These are phyloP conservation scores for Glebionis coronaria DNA, from an alignment of 129 eudicot genomes.

Conservation along the genomic window DNA sequence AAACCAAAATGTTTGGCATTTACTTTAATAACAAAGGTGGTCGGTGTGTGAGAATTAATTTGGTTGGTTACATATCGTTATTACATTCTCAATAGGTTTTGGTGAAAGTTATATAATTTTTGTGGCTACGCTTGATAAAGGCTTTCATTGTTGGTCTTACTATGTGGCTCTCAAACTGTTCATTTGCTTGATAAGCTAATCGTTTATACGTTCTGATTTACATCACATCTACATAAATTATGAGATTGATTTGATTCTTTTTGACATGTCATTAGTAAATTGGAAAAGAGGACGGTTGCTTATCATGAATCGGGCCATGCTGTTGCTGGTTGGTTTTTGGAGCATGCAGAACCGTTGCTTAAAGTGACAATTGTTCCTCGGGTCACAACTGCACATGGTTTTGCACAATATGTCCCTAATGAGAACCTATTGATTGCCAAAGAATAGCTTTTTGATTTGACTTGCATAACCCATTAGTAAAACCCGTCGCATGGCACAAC, in stretches of 20 bases:
- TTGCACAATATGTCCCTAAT: constrained; percentile 88
- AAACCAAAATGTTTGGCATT: too few species aligned
- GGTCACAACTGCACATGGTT: constrained; percentile 91
- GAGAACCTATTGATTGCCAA: constrained; percentile 88
- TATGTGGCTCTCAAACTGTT: too few species aligned
- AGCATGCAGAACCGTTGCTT: constrained; percentile 85
- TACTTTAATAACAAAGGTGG: too few species aligned
- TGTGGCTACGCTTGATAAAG: too few species aligned
- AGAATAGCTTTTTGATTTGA: constrained; percentile 85
- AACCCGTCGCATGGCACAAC: too few species aligned
- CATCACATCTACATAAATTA: background rate
- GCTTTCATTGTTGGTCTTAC: too few species aligned
- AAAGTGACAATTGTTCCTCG: constrained; percentile 93
- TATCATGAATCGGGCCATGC: constrained; percentile 98
- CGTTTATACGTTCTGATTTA: too few species aligned
- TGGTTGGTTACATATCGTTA: too few species aligned
- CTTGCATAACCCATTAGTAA: constrained; percentile 99
- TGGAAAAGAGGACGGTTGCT: constrained; percentile 83
- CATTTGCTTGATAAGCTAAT: too few species aligned
- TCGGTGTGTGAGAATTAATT: too few species aligned
- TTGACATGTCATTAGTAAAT: constrained; percentile 75
- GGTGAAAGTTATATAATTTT: too few species aligned
- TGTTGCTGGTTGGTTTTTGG: constrained; percentile 88
- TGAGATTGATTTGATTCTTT: background rate
- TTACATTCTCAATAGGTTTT: too few species aligned